Percentiles rank a stretch among this genome's conserved stretches.
phyloP scores from a whole-genome alignment of 1,284 basidiomycete species.

The Puccinia polysora region DNA sequence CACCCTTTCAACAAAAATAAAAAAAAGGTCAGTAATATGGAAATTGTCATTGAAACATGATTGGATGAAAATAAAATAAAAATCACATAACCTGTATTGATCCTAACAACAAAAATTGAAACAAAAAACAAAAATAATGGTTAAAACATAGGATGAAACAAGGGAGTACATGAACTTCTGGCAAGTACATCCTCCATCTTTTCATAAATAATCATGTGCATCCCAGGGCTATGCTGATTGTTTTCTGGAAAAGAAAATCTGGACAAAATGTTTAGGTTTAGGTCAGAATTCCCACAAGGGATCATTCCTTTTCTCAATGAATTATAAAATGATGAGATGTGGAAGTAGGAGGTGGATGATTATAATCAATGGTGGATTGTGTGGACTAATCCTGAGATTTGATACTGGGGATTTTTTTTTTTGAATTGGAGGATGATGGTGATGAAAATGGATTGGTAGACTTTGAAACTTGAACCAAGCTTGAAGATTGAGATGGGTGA shows the following conservation, averaged over 20 bases:
- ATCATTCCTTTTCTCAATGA: slow-evolving; percentile 63
- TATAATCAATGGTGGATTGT: slow-evolving; percentile 44
- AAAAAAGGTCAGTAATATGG: no score
- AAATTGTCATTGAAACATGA: no score
- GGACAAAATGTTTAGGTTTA: slow-evolving; percentile 85
- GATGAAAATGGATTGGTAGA: not conserved
- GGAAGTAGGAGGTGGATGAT: slow-evolving; percentile 49
- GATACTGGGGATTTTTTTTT: not conserved
- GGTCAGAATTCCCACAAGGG: slow-evolving; percentile 78
- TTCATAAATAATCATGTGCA: slow-evolving; percentile 43
- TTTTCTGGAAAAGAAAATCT: slow-evolving; percentile 89
- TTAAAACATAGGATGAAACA: not conserved
- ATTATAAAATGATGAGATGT: slow-evolving; percentile 62
- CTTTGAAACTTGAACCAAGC: not conserved
- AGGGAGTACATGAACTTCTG: slow-evolving; percentile 20
- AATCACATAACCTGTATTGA: no score
- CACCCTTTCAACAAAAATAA: no score
- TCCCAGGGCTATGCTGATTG: slow-evolving; percentile 46
- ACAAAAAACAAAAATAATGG: no score
- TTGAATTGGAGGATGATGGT: not conserved
- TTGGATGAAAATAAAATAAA: no score
- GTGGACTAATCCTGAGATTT: slow-evolving; percentile 47
- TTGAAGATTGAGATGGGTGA: not conserved
- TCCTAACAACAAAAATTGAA: no score
- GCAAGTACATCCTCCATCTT: slow-evolving; percentile 35